Conservation (phyloP, 2,329 filamentous ascomycete species). For the Colletotrichum melonis region DNA sequence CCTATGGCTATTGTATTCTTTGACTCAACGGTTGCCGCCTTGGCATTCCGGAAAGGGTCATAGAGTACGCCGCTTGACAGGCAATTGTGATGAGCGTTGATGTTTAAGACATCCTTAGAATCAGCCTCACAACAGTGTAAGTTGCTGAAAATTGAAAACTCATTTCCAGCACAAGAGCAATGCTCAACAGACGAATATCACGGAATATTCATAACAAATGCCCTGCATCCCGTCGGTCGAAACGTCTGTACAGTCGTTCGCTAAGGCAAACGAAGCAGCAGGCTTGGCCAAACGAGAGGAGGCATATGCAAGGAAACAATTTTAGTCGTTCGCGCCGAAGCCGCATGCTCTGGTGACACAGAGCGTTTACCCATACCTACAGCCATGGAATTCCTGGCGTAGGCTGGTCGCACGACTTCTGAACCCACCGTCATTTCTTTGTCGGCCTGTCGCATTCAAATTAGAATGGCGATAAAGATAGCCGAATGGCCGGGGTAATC, state of each 20-base stretch:
- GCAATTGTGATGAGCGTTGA: background rate
- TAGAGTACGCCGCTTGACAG: background rate
- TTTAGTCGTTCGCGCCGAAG: background rate
- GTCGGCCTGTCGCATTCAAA: conserved; percentile 24
- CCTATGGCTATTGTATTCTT: background rate
- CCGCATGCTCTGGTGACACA: conserved; percentile 5
- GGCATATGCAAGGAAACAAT: background rate
- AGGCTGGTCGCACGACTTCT: background rate
- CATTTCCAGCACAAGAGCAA: background rate
- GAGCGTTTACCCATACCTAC: background rate
- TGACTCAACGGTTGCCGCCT: conserved; percentile 20
- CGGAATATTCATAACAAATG: background rate
- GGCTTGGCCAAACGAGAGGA: conserved; percentile 5
- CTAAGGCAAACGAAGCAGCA: background rate
- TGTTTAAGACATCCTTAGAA: background rate
- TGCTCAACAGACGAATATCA: background rate
- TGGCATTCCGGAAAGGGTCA: conserved; percentile 17
- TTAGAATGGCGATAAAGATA: conserved; percentile 33
- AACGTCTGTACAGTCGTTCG: background rate
- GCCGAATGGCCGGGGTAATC: conserved; percentile 31
- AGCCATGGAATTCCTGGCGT: background rate
- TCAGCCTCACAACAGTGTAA: background rate
- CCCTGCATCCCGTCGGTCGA: background rate
- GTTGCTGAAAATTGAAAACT: background rate
- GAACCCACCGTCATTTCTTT: conserved; percentile 11